Evolutionary conservation across 1,284 basidiomycete genomes (phyloP).

Genomic region (Papiliotrema fonsecae): DNA sequence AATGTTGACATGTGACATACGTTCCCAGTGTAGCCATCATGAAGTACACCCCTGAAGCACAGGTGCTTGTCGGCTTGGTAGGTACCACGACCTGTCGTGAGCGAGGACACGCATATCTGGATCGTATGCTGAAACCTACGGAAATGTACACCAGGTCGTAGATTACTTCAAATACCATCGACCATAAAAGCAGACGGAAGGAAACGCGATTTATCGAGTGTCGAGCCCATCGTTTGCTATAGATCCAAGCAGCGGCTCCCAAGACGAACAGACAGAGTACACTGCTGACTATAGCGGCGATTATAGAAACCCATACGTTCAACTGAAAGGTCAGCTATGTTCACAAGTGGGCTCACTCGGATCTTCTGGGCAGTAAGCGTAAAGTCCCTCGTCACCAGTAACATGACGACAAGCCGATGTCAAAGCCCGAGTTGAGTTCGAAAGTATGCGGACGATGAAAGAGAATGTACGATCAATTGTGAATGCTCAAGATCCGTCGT

Average conservation of each 20-base stretch:
- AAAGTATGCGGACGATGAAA: too few species aligned
- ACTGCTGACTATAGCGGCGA: neutral
- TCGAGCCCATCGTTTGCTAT: conserved; percentile 6
- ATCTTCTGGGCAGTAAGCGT: neutral
- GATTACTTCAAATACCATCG: conserved; percentile 29
- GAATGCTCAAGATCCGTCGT: too few species aligned
- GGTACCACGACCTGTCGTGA: conserved; percentile 1
- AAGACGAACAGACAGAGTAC: conserved; percentile 1
- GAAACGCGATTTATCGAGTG: conserved; percentile 30
- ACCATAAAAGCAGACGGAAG: conserved; percentile 30
- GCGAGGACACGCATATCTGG: neutral
- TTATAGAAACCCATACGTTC: conserved; percentile 7
- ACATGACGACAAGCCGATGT: neutral
- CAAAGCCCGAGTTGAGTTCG: too few species aligned
- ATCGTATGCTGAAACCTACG: conserved; percentile 5
- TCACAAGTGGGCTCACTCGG: neutral
- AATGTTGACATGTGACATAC: conserved; percentile 15
- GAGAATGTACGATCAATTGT: too few species aligned
- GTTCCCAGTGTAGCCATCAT: conserved; percentile 24
- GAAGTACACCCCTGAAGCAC: conserved; percentile 28
- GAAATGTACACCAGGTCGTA: conserved; percentile 28
- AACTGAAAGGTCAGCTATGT: neutral
- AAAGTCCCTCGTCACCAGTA: neutral
- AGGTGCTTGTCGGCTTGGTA: neutral
- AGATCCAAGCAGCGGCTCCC: conserved; percentile 5